phyloP scores from a whole-genome alignment of 2,329 filamentous ascomycete genomes.

The Exophiala lecanii-corni region DNA sequence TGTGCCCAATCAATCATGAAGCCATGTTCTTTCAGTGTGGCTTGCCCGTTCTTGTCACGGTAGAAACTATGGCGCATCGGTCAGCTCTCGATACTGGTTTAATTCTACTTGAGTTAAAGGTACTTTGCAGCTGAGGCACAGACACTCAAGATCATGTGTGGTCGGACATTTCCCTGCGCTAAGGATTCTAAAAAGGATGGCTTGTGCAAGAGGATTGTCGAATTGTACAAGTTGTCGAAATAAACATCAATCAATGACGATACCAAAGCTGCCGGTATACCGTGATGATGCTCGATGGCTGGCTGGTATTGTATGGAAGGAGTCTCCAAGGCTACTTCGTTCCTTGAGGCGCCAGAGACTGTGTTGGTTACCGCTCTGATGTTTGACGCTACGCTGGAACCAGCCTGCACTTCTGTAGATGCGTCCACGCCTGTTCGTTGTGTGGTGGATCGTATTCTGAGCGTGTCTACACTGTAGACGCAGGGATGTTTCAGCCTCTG shows the following conservation, averaged over 20 bases:
- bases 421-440: no score
- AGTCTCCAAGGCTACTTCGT: no score
- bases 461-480: no score
- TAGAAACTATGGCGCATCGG: slow-evolving; percentile 7
- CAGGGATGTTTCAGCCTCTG: slow-evolving; percentile 1
- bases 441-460: no score
- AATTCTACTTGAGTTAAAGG: background rate
- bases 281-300: slow-evolving; percentile 5
- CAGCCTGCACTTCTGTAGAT: no score
- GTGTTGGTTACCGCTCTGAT: no score
- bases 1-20: slow-evolving; percentile 19
- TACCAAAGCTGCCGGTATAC: slow-evolving; percentile 12
- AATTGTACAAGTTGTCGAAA: slow-evolving; percentile 13
- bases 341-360: no score
- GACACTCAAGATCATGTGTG: slow-evolving; percentile 14
- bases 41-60: slow-evolving; percentile 9
- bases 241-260: slow-evolving; percentile 11
- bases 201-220: slow-evolving; percentile 10
- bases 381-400: no score
- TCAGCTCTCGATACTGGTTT: background rate
- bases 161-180: background rate
- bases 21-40: slow-evolving; percentile 10
- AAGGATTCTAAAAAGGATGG: slow-evolving; percentile 9
- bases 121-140: slow-evolving; percentile 17
- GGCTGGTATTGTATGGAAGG: no score